Evolutionary conservation across 176 grass and related monocot genomes (phyloP).

Genomic region (Chrysopogon serrulatus): DNA sequence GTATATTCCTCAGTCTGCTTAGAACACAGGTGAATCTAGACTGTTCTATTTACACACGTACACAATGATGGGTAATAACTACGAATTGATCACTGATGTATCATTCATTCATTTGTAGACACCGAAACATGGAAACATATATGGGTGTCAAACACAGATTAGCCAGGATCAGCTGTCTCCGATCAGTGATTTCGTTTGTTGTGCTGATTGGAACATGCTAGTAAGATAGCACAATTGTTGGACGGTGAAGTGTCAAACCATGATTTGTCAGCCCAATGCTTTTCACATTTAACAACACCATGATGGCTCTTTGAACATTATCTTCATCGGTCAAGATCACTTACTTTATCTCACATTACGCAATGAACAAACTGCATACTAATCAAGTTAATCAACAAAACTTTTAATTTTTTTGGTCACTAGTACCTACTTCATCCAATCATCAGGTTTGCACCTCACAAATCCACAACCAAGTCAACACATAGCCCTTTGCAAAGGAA

Average conservation of each 20-base stretch:
- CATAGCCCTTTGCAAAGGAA: slow-evolving; percentile 4
- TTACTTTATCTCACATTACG: slow-evolving; percentile 11
- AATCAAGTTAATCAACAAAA: slow-evolving; percentile 3
- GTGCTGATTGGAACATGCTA: background rate
- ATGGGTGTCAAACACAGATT: background rate
- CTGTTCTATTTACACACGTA: background rate
- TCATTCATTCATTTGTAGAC: background rate
- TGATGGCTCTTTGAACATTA: slow-evolving; percentile 9
- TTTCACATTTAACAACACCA: background rate
- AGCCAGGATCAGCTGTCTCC: background rate
- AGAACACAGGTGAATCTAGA: background rate
- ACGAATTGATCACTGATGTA: background rate
- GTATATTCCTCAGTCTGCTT: background rate
- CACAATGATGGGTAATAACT: too few relatives aligned
- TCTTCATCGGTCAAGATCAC: slow-evolving; percentile 17
- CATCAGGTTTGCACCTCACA: background rate
- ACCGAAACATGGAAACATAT: background rate
- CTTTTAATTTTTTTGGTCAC: background rate
- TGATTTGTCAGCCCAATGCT: background rate
- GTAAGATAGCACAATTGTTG: background rate
- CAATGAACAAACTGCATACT: background rate
- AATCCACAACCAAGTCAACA: slow-evolving; percentile 1
- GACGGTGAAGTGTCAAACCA: background rate
- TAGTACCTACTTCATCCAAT: slow-evolving; percentile 1
- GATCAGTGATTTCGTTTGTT: background rate